phyloP scores from a whole-genome alignment of 2,329 filamentous ascomycete genomes.

The Mycosphaerella sp. region DNA sequence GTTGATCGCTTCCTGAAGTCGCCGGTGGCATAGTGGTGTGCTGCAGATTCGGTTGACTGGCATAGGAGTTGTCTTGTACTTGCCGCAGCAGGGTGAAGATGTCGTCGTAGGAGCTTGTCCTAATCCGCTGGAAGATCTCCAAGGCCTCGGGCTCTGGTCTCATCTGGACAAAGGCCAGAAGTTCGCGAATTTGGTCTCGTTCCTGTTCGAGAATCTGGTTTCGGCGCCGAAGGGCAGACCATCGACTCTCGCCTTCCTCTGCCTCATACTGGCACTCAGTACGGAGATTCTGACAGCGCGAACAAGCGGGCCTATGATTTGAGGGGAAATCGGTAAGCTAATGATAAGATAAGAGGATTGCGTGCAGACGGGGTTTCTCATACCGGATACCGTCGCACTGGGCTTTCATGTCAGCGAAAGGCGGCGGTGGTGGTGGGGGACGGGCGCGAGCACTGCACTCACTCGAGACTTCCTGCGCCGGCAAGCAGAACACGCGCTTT shows the following conservation, averaged over 20 bases:
- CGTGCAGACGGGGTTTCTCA: neutral
- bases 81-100: conserved; percentile 22
- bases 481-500: conserved; percentile 29
- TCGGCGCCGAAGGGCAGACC: conserved; percentile 30
- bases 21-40: conserved; percentile 1
- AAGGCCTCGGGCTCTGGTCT: conserved; percentile 27
- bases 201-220: conserved; percentile 30
- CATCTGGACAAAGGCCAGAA: conserved; percentile 26
- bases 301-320: conserved; percentile 26
- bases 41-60: conserved; percentile 8
- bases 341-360: neutral
- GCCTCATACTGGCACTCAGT: conserved; percentile 32
- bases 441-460: conserved; percentile 5
- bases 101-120: conserved; percentile 21
- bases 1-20: conserved; percentile 15
- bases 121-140: conserved; percentile 28
- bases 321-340: neutral
- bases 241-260: conserved; percentile 32
- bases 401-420: conserved; percentile 8
- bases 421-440: neutral
- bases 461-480: conserved; percentile 27
- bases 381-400: conserved; percentile 28
- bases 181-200: conserved; percentile 27
- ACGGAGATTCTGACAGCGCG: conserved; percentile 26
- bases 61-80: conserved; percentile 15